A percentile compares a stretch with the other conserved stretches of the same genome.
These are phyloP conservation scores for Myxozyma neotropica DNA, from an alignment of 805 yeast species.

Conservation along the genomic window DNA sequence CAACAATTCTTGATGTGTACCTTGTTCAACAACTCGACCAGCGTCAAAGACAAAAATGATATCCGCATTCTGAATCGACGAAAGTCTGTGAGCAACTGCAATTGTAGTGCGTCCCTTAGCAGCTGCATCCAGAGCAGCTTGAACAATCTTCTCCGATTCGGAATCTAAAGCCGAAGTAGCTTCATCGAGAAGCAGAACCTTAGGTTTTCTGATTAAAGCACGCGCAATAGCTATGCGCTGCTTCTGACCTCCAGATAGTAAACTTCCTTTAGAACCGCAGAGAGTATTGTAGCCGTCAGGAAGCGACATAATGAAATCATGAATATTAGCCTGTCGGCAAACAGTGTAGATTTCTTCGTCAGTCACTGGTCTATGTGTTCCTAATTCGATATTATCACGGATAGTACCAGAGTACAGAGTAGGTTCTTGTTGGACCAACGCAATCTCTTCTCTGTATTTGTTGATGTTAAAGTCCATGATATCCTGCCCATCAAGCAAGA, in stretches of 20 bases:
- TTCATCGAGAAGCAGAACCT: conserved; percentile 60
- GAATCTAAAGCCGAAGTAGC: conserved; percentile 58
- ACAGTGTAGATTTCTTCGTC: conserved; percentile 49
- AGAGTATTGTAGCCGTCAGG: conserved; percentile 58
- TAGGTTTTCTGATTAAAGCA: conserved; percentile 60
- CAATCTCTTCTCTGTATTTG: conserved; percentile 55
- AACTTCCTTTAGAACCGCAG: conserved; percentile 53
- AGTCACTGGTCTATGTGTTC: conserved; percentile 42
- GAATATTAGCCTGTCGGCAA: conserved; percentile 56
- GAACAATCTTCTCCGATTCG: conserved; percentile 69
- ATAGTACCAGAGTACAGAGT: conserved; percentile 75
- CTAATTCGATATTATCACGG: conserved; percentile 65
- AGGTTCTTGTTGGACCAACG: conserved; percentile 63
- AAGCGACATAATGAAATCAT: conserved; percentile 52
- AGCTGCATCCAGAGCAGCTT: conserved; percentile 59
- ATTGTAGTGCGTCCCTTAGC: conserved; percentile 66
- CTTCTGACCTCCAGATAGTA: conserved; percentile 66
- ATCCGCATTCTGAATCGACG: conserved; percentile 58
- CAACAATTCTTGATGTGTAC: conserved; percentile 50
- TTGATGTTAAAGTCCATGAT: conserved; percentile 64
- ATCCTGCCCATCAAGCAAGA: conserved; percentile 83
- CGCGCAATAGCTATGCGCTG: conserved; percentile 67
- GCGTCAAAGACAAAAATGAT: conserved; percentile 54
- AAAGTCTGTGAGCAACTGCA: conserved; percentile 75
- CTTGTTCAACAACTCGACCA: conserved; percentile 59